Percentiles rank a stretch among this genome's conserved stretches.
Evolutionary conservation across 768 basidiomycete genomes (phyloP).

Genomic region (Mycena galopus): DNA sequence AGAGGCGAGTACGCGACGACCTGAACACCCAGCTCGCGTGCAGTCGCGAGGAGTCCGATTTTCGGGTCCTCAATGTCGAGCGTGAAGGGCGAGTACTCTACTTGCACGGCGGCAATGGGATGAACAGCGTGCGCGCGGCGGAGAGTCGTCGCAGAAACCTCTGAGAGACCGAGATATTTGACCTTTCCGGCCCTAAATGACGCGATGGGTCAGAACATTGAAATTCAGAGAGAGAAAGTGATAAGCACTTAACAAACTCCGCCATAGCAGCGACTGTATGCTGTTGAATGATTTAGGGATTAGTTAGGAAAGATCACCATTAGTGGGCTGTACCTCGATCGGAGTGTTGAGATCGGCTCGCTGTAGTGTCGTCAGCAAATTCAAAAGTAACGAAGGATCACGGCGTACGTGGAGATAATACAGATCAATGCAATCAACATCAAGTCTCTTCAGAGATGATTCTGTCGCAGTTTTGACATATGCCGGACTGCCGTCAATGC

Average conservation of each 20-base stretch:
- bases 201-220: neutral
- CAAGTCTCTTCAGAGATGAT: neutral
- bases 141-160: neutral
- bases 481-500: neutral
- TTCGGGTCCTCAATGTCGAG: conserved; percentile 42
- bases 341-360: conserved; percentile 19
- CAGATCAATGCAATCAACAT: conserved; percentile 44
- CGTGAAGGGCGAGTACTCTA: neutral
- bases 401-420: conserved; percentile 44
- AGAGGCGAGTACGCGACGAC: conserved; percentile 55
- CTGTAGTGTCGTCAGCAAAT: neutral
- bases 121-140: neutral
- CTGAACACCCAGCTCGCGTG: conserved; percentile 49
- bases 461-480: neutral
- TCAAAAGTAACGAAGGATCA: neutral
- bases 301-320: neutral
- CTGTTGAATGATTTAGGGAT: neutral
- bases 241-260: neutral
- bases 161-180: neutral
- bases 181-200: neutral
- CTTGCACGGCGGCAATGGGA: neutral
- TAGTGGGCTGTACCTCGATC: conserved; percentile 32
- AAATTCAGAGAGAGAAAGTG: neutral
- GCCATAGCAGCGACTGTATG: neutral
- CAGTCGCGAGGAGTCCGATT: conserved; percentile 44